These are phyloP conservation scores for Globisporangium uncinulatum DNA, from an alignment of 352 stramenopile genomes.

Conservation along the genomic window DNA sequence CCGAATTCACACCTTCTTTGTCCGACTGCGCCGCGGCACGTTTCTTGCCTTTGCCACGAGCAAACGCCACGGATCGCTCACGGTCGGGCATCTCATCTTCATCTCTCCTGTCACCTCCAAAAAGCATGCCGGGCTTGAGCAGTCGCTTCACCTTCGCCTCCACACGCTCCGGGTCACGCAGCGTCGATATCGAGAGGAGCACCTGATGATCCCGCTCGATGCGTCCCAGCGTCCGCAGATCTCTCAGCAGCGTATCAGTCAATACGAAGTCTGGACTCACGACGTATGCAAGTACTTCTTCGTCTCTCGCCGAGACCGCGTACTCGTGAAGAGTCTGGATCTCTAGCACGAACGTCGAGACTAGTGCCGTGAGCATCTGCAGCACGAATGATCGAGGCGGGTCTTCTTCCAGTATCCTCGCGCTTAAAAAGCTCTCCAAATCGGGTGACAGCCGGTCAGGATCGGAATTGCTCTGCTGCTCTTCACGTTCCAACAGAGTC, in stretches of 20 bases:
- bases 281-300: slow-evolving; percentile 16
- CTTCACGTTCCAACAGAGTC: slow-evolving; percentile 37
- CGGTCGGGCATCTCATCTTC: not conserved
- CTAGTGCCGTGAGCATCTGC: slow-evolving; percentile 27
- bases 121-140: slow-evolving; percentile 43
- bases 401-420: slow-evolving; percentile 1
- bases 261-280: slow-evolving; percentile 23
- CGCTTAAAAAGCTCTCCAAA: not conserved
- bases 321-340: slow-evolving; percentile 18
- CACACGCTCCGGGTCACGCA: slow-evolving; percentile 37
- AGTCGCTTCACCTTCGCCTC: slow-evolving; percentile 35
- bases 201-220: slow-evolving; percentile 46
- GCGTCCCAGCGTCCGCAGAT: slow-evolving; percentile 39
- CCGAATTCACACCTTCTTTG: not conserved
- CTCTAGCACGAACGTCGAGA: slow-evolving; percentile 24
- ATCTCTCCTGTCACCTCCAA: slow-evolving; percentile 10
- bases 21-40: not conserved
- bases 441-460: not conserved
- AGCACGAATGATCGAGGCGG: slow-evolving; percentile 23
- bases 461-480: slow-evolving; percentile 5
- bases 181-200: slow-evolving; percentile 42
- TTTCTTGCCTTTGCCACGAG: slow-evolving; percentile 18
- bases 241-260: slow-evolving; percentile 22
- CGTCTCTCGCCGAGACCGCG: slow-evolving; percentile 14
- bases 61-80: not conserved